Base-by-base conservation (phyloP, 2,329 filamentous ascomycete genomes). In the Aureobasidium sp. region DNA sequence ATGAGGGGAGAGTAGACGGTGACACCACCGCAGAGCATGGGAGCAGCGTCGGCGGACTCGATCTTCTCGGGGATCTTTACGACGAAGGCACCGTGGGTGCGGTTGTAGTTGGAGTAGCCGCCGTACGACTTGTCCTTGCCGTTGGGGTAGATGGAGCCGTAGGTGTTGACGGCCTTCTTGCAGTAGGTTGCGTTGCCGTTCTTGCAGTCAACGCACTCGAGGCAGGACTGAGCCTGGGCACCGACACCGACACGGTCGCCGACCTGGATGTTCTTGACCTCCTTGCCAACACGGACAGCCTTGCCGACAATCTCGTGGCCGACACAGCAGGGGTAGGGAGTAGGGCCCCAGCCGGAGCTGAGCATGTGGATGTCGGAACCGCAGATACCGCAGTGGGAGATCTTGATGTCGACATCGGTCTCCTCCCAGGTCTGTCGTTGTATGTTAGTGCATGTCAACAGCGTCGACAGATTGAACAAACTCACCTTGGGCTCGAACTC, bases 1-100 rank as follows among this genome's bases (percentile, higher is more conserved):
- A 80, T 79, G 8, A 93, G 74, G 0, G 89, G 88, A 9, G 81
- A 81, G 69, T 81, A 93, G 0, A 85, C 81, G 0, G 89, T 93
- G 57, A 92, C 79, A 3, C 89, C 88, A 1, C 84, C 89, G 69
- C 89, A 92, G 29, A 92, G 79, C 76, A 92, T 83, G 1, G 88
- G 88, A 1, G 87, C 81, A 3, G 80, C 81, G 61, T 78, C 73
- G 13, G 75, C 76, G 21, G 74, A 77, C 2, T 72, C 67, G 23
- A 84, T 62, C 0, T 62, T 68, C 13, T 78, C 75, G 0, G 82
- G 82, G 61, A 84, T 82, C 65, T 73, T 75, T 65, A 83, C 73
- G 2, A 77, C 78, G 63, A 88, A 90, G 65, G 81, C 78, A 17
- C 74, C 76, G 0, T 79, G 78, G 0, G 78, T 79, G 17, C 84